A percentile compares a stretch with the other conserved stretches of the same genome.
Conservation (phyloP, 2,329 filamentous ascomycete species). For the Fusarium hainanense region DNA sequence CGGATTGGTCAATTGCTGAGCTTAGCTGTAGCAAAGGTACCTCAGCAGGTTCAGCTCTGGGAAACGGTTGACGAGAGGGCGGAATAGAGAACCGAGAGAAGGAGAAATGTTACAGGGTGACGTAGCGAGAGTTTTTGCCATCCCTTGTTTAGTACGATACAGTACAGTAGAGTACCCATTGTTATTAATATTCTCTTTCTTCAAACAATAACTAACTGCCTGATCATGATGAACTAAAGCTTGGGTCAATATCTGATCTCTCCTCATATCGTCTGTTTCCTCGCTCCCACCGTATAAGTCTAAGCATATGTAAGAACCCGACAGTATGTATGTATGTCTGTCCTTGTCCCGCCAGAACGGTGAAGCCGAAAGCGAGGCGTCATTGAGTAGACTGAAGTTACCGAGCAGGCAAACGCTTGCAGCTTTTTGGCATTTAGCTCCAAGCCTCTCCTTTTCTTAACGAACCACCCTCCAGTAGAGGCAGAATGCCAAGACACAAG, state of each 20-base stretch:
- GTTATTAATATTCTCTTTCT: neutral
- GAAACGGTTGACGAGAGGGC: conserved; percentile 15
- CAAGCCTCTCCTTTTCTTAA: conserved; percentile 19
- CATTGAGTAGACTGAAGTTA: neutral
- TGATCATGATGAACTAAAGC: neutral
- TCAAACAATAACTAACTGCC: neutral
- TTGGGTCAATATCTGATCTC: neutral
- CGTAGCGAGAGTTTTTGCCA: conserved; percentile 27
- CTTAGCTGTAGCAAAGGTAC: conserved; percentile 3
- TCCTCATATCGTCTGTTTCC: neutral
- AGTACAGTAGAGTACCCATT: neutral
- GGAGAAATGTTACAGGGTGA: conserved; percentile 31
- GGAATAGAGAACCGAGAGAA: conserved; percentile 35
- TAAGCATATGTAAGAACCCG: conserved; percentile 23
- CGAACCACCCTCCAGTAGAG: neutral
- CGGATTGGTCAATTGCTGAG: conserved; percentile 8
- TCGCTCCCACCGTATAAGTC: neutral
- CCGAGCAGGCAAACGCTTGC: conserved; percentile 6
- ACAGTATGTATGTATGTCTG: neutral
- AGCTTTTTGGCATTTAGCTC: neutral
- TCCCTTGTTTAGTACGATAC: neutral
- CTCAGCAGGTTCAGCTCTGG: neutral
- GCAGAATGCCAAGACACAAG: conserved; percentile 5
- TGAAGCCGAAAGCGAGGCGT: conserved; percentile 32
- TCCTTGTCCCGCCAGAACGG: conserved; percentile 23